These are phyloP conservation scores for Penicillium alfredii DNA, from an alignment of 495 filamentous ascomycete genomes.

Conservation along the genomic window DNA sequence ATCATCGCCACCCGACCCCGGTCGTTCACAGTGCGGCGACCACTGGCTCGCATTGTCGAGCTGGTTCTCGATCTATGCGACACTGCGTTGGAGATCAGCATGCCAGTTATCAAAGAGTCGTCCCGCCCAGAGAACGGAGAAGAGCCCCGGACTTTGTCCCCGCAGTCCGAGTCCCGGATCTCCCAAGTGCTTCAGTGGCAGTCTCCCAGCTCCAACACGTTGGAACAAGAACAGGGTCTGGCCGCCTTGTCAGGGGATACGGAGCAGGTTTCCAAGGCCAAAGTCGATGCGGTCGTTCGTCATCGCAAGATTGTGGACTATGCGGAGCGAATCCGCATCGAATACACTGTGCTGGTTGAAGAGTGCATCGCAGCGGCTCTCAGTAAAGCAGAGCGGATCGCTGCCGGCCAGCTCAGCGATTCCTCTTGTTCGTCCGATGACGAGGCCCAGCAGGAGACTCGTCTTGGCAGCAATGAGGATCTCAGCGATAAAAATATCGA, in stretches of 20 bases:
- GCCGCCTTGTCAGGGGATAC: conserved; percentile 85
- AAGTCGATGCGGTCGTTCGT: conserved; percentile 87
- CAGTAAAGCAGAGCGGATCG: conserved; percentile 82
- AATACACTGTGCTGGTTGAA: conserved; percentile 84
- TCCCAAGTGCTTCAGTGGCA: conserved; percentile 94
- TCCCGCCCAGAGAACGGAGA: conserved; percentile 55
- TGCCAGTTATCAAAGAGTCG: conserved; percentile 78
- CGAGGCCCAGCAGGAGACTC: conserved; percentile 32
- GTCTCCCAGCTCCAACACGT: conserved; percentile 79
- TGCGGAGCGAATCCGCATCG: conserved; percentile 86
- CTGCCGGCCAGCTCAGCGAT: conserved; percentile 77
- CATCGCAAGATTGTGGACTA: conserved; percentile 94
- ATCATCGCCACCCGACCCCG: conserved; percentile 68
- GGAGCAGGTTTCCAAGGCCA: conserved; percentile 70
- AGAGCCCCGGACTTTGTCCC: conserved; percentile 83
- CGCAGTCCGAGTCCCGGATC: conserved; percentile 88
- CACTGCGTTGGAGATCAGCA: conserved; percentile 90
- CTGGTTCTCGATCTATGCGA: conserved; percentile 92
- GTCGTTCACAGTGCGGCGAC: conserved; percentile 82
- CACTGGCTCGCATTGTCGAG: conserved; percentile 87
- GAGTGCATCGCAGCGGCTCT: conserved; percentile 92
- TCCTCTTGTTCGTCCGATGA: conserved; percentile 55
- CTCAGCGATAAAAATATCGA: neutral
- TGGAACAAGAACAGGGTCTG: conserved; percentile 93
- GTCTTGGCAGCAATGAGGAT: conserved; percentile 1